phyloP scores from a whole-genome alignment of 345 rosid genomes.

The Iberis pinnata region DNA sequence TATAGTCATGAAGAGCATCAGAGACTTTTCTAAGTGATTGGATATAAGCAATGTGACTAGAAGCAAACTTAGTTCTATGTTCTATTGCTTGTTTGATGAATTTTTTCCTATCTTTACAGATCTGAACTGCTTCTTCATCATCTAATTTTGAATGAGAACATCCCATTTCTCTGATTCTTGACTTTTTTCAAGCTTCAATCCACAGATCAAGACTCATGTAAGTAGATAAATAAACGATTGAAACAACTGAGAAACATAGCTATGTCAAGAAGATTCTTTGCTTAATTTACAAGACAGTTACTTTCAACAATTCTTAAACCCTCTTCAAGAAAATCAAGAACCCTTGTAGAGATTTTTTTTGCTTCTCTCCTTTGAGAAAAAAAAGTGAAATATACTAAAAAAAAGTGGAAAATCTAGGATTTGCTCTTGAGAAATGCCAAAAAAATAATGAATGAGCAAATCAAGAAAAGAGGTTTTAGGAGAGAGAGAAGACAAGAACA shows the following conservation, averaged over 20 bases:
- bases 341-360: slow-evolving; percentile 5
- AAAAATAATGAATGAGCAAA: background rate
- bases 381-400: background rate
- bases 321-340: slow-evolving; percentile 25
- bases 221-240: background rate
- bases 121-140: slow-evolving; percentile 90
- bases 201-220: background rate
- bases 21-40: slow-evolving; percentile 78
- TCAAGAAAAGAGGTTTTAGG: slow-evolving; percentile 11
- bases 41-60: slow-evolving; percentile 71
- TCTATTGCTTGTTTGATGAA: slow-evolving; percentile 90
- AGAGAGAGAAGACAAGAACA: slow-evolving; percentile 17
- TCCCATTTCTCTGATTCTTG: slow-evolving; percentile 80
- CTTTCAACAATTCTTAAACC: slow-evolving; percentile 10
- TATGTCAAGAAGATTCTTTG: slow-evolving; percentile 25
- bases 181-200: slow-evolving; percentile 19
- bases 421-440: slow-evolving; percentile 7
- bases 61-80: slow-evolving; percentile 72
- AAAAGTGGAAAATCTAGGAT: background rate
- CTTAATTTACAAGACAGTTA: slow-evolving; percentile 23
- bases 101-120: slow-evolving; percentile 78
- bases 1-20: slow-evolving; percentile 65
- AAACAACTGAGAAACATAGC: background rate
- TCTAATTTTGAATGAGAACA: slow-evolving; percentile 84
- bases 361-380: too few species aligned